Evolutionary conservation across 306 rosid species (phyloP), one percentile per base, ranked within the genome.

Genomic region (Sicyos baderoa): DNA sequence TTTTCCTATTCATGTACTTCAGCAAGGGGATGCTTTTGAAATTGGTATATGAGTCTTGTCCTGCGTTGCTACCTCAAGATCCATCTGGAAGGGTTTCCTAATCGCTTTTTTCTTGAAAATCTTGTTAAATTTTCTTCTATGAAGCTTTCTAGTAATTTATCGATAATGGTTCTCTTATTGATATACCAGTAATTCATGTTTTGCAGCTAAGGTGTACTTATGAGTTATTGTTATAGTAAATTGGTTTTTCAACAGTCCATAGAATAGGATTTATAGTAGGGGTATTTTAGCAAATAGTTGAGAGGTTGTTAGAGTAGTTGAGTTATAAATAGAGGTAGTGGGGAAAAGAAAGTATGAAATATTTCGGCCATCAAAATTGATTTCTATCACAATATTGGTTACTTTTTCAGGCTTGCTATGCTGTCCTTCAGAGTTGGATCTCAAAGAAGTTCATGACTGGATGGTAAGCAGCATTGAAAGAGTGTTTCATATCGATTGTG

Each of bases 401-500:
- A 54, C 55, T 78, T 60, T 61, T 37, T 68, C 80, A 82, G 85
- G 85, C 85, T 17, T 82, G 85, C 80, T 82, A 82, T 78, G 85
- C 85, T 48, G 85, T 82, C 50, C 85, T 82, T 47, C 85, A 72
- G 54, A 82, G 85, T 78, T 82, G 85, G 85, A 80, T 78, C 22
- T 82, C 85, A 21, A 75, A 82, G 76, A 82, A 82, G 79, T 82
- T 82, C 71, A 82, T 82, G 85, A 82, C 85, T 4, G 85, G 85
- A 82, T 78, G 82, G 85, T 82, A 81, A 81, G 72, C 18, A 49
- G 57, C 69, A 35, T 58, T 21, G 32, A 57, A 53, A 76, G 71
- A 65, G 56, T 49, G 21, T 56, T 32, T 16, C 16, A 2, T 50
- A 32, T 21, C 49, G 49, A 42, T 27, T 64, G 44, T 54, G 44